Evolutionary conservation across 140 eudicot species (phyloP), one percentile per base, ranked within the genome.

Genomic region (Artemisia princeps): DNA sequence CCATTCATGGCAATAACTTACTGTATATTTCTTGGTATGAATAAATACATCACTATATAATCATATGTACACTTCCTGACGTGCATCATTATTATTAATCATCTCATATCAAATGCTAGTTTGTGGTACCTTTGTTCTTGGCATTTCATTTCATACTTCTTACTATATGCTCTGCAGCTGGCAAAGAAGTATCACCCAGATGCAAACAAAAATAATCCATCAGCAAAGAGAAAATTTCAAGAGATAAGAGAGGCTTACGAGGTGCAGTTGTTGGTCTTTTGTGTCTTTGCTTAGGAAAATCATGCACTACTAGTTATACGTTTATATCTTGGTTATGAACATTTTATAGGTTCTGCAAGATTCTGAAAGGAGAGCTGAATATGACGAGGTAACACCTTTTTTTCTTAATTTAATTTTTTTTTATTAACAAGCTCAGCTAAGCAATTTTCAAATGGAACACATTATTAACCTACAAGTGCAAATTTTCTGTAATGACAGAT

Each of bases 201-300:
- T 82, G 83, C 94, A 22, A 91, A 91, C 57, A 85, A 76, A 74
- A 88, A 80, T 60, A 85, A 76, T 82, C 89, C 92, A 46, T 71
- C 87, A 7, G 91, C 97, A 12, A 91, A 85, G 81, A 83, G 81
- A 69, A 91, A 83, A 65, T 91, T 91, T 85, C 97, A 87, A 83
- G 96, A 91, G 81, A 82, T 91, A 68, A 87, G 96, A 80, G 97
- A 91, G 75, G 97, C 97, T 65, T 91, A 87, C 44, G 97, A 91
- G 91, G 97, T 91, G 79, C 72, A 26, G 60, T 69, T 10, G 23
- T 68, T 55, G n/a, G 15, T 55, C 10, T 16, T 60, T 46, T 44
- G 22, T 46, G n/a, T 40, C 28, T 17, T 57, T 23, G 0, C 48
- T 57, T 63, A 64, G 13, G 24, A 68, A 45, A 50, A 13, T 65